Evolutionary conservation across 1,139 yeast genomes (phyloP), one percentile per base, ranked within the genome.

Genomic region (Groenewaldozyma sp.): DNA sequence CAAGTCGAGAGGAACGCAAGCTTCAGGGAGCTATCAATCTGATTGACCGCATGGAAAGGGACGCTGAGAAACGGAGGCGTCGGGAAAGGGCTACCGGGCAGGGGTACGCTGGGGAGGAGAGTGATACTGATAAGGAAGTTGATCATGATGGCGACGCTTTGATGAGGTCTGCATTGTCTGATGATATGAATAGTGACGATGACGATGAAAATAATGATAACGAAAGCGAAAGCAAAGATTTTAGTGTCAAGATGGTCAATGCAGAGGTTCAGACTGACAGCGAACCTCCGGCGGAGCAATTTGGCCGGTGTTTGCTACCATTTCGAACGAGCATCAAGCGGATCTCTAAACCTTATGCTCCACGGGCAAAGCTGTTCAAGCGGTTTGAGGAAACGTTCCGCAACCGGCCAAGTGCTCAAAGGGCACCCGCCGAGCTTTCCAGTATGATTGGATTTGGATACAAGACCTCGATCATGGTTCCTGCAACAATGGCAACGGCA

Each of bases 1-100:
- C 57, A 11, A 53, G 51, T 13, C 46, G 58, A 7, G 59, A 55
- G 34, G 54, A 53, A 28, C 43, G 55, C 17, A 55, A 55, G 39
- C 41, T 54, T 13, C 56, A 53, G 27, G 55, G 51, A 1, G 49
- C 59, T 3, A 51, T 55, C 49, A 49, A 50, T 6, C 40, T 55
- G 34, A 54, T 55, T 24, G 54, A 54, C 19, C 49, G 47, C 29
- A 39, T 53, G 27, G 54, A 46, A 27, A 44, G 41, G 33, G 41
- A 41, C 24, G 45, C 43, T 32, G 41, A 41, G 16, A 29, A 35
- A 7, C 46, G 43, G 28, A 43, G 44, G 6, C 33, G 33, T 11
- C 13, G 22, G 22, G 22, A 10, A 5, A 20, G 18, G 20, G 35
- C 20, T 3, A 24, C 22, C 3, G 4, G 17, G 4, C 18, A n/a